Evolutionary conservation across 1,139 yeast genomes (phyloP).

Genomic region (Pichia inconspicua): DNA sequence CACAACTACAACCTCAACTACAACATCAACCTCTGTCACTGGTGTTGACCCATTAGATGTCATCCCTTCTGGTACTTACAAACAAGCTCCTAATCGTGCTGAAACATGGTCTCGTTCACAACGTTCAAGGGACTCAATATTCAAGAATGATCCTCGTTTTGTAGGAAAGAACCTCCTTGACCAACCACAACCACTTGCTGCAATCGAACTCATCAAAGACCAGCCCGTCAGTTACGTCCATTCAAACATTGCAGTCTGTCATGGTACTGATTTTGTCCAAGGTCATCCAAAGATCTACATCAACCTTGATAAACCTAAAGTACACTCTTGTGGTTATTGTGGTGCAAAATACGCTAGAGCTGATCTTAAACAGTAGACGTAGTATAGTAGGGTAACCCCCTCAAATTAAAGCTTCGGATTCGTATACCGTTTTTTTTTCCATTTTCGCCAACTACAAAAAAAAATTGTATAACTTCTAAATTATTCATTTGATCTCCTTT

Average conservation of each 20-base stretch:
- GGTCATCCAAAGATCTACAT: conserved; percentile 85
- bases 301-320: conserved; percentile 68
- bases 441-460: no score
- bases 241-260: conserved; percentile 65
- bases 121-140: conserved; percentile 50
- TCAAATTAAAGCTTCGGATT: no score
- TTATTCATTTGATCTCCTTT: no score
- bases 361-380: conserved; percentile 18
- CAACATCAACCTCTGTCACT: background rate
- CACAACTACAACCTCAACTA: background rate
- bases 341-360: conserved; percentile 56
- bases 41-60: conserved; percentile 22
- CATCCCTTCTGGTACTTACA: conserved; percentile 14
- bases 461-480: no score
- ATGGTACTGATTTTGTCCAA: conserved; percentile 59
- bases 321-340: conserved; percentile 75
- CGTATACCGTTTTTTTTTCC: no score
- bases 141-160: conserved; percentile 56
- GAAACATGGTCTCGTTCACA: conserved; percentile 69
- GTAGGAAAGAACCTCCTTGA: conserved; percentile 57
- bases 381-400: conserved; percentile 15
- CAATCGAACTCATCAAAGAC: conserved; percentile 72
- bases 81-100: conserved; percentile 71
- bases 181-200: conserved; percentile 80
- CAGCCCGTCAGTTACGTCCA: conserved; percentile 64